phyloP scores from a whole-genome alignment of 108 stramenopile species.

The Nitzschia putrida region DNA sequence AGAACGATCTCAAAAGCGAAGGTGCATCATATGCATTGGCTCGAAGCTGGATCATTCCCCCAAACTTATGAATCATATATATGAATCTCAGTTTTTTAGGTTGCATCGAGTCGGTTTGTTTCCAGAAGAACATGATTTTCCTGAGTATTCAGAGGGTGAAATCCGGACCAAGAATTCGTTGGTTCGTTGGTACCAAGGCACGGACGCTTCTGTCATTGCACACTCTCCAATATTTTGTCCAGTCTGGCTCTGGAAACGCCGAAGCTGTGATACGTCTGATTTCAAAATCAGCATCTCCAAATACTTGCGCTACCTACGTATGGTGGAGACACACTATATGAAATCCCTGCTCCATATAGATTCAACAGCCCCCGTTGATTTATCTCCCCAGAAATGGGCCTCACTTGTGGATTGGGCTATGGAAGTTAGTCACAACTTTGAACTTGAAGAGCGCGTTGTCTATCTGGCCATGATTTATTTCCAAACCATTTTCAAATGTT shows the following conservation, averaged over 20 bases:
- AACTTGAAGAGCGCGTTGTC: constrained; percentile 16
- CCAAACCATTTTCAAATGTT: constrained; percentile 21
- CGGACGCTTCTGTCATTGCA: too few relatives aligned
- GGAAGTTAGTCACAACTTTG: constrained; percentile 38
- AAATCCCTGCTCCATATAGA: too few relatives aligned
- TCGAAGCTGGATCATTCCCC: not conserved
- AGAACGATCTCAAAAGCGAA: not conserved
- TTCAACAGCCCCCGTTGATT: not conserved
- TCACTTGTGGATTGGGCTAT: constrained; percentile 40
- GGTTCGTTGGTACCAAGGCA: too few relatives aligned
- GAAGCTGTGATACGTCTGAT: not conserved
- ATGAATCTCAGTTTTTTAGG: constrained; percentile 4
- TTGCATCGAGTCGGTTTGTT: too few relatives aligned
- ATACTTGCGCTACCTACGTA: too few relatives aligned
- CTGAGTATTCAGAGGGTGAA: too few relatives aligned
- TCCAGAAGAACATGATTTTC: too few relatives aligned
- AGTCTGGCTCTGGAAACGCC: not conserved
- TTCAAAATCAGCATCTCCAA: too few relatives aligned
- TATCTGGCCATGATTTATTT: constrained; percentile 42
- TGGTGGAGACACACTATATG: too few relatives aligned
- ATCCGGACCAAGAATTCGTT: too few relatives aligned
- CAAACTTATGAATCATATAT: constrained; percentile 7
- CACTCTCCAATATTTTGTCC: too few relatives aligned
- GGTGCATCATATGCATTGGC: not conserved
- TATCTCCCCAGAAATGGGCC: too few relatives aligned